Evolutionary conservation across 2,329 filamentous ascomycete genomes (phyloP).

Genomic region (Atkinsonella hypoxylon): DNA sequence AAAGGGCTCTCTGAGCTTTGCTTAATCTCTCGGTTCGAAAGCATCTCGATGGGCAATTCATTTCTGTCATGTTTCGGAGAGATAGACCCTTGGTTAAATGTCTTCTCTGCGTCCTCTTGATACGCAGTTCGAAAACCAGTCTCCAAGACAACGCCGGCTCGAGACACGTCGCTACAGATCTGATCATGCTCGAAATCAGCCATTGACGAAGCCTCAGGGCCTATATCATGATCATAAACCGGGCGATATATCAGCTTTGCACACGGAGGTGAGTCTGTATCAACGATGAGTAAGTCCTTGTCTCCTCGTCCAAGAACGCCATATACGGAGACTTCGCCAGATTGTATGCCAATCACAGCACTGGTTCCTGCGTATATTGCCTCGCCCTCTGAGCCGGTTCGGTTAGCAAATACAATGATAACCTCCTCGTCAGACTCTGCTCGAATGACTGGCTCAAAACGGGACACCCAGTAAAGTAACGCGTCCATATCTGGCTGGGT

Average conservation of each 20-base stretch:
- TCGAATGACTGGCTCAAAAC: conserved; percentile 54
- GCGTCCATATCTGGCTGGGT: conserved; percentile 60
- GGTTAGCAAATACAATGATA: conserved; percentile 60
- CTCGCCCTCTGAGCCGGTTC: conserved; percentile 53
- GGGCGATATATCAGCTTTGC: conserved; percentile 29
- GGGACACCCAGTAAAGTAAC: conserved; percentile 61
- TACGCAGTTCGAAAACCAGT: too few relatives aligned
- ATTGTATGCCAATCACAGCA: conserved; percentile 53
- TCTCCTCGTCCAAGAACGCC: conserved; percentile 60
- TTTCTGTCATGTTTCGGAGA: too few relatives aligned
- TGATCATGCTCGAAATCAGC: too few relatives aligned
- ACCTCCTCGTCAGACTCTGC: conserved; percentile 42
- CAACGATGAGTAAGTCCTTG: conserved; percentile 55
- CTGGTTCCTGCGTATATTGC: conserved; percentile 64
- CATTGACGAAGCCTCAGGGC: too few relatives aligned
- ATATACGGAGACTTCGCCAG: conserved; percentile 55
- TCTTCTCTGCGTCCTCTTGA: too few relatives aligned
- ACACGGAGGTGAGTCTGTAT: conserved; percentile 37
- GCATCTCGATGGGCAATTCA: too few relatives aligned
- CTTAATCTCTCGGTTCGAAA: too few relatives aligned
- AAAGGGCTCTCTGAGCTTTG: too few relatives aligned
- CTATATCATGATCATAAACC: too few relatives aligned
- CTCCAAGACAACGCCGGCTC: too few relatives aligned
- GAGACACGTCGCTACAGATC: too few relatives aligned
- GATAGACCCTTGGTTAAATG: too few relatives aligned